Evolutionary conservation across 2,329 filamentous ascomycete genomes (phyloP).

Genomic region (Fusarium sp.): DNA sequence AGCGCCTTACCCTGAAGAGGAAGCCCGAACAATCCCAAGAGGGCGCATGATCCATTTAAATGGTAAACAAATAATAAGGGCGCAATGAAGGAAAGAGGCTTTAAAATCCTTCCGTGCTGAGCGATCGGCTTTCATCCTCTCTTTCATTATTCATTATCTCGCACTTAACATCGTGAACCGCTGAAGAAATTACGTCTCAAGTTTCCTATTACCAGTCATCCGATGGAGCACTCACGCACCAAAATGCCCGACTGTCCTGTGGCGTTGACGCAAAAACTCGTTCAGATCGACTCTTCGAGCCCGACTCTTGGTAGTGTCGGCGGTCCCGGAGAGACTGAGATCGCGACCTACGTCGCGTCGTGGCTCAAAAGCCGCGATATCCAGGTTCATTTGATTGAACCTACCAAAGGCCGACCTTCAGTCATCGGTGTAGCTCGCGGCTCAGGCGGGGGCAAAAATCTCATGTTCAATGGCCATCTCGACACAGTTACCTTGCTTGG

Average conservation of each 20-base stretch:
- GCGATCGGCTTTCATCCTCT: rapidly evolving
- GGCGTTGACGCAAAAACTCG: slow-evolving; percentile 46
- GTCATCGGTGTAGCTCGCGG: slow-evolving; percentile 61
- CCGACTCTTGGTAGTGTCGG: slow-evolving; percentile 55
- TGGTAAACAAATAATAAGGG: neutral
- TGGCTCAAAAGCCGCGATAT: slow-evolving; percentile 65
- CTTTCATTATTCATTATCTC: rapidly evolving
- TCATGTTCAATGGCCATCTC: slow-evolving; percentile 66
- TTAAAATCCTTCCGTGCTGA: neutral
- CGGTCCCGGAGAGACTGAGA: slow-evolving; percentile 58
- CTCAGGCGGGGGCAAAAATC: slow-evolving; percentile 57
- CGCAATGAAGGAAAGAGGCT: neutral
- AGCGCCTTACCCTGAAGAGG: too few species aligned
- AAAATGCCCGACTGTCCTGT: neutral
- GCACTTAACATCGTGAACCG: neutral
- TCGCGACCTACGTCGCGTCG: slow-evolving; percentile 59
- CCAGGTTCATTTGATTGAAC: slow-evolving; percentile 62
- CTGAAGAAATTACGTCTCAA: rapidly evolving
- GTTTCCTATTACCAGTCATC: rapidly evolving
- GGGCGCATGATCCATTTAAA: neutral
- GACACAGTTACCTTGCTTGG: slow-evolving; percentile 63
- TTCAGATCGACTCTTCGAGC: slow-evolving; percentile 62
- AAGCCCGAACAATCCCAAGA: neutral
- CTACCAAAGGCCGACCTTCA: slow-evolving; percentile 59
- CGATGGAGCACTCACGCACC: neutral